These are phyloP conservation scores for Fallopia convolvulus DNA, from an alignment of 148 eudicot species.

Conservation along the genomic window DNA sequence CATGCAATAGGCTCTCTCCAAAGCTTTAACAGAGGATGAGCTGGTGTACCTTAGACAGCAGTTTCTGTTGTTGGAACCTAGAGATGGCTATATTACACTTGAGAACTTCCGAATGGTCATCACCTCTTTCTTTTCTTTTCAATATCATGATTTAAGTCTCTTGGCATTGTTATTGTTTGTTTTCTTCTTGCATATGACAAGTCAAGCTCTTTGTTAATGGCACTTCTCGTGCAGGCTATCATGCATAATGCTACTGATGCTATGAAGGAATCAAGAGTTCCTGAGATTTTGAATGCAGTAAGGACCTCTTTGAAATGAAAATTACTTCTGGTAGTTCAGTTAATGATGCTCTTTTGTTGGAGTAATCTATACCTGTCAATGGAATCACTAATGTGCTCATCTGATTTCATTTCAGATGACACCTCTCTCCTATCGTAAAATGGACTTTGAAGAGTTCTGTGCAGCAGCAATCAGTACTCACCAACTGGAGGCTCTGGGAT, in stretches of 20 bases:
- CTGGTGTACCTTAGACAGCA: conserved; percentile 49
- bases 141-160: neutral
- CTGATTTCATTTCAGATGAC: conserved; percentile 33
- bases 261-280: conserved; percentile 62
- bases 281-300: conserved; percentile 50
- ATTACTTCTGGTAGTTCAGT: neutral
- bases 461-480: conserved; percentile 63
- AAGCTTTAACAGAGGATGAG: conserved; percentile 68
- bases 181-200: neutral
- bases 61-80: conserved; percentile 35
- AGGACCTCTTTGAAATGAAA: neutral
- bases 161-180: neutral
- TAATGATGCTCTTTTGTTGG: neutral
- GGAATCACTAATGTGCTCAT: neutral
- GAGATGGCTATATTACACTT: conserved; percentile 29
- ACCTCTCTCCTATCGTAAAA: conserved; percentile 51
- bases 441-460: conserved; percentile 67
- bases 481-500: conserved; percentile 50
- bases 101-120: conserved; percentile 33
- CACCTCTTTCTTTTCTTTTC: neutral
- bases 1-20: conserved; percentile 48
- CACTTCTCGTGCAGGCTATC: conserved; percentile 40
- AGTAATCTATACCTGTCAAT: neutral
- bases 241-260: conserved; percentile 50
- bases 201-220: neutral